phyloP scores from a whole-genome alignment of 129 eudicot genomes.

The Smallanthus sonchifolius region DNA sequence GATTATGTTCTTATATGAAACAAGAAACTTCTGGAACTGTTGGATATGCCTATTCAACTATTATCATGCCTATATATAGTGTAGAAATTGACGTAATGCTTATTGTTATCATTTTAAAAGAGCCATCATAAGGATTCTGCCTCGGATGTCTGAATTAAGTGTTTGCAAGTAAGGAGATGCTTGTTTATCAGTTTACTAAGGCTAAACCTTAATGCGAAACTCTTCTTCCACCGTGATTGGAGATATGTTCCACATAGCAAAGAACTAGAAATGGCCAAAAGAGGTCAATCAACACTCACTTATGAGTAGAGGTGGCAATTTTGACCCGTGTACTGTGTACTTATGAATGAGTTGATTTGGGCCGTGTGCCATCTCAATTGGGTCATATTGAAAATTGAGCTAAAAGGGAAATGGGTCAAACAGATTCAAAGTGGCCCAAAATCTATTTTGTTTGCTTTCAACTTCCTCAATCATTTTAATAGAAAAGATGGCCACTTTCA shows the following conservation, averaged over 20 bases:
- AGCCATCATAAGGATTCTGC: neutral
- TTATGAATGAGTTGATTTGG: neutral
- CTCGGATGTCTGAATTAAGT: neutral
- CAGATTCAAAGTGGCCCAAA: neutral
- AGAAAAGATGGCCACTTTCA: neutral
- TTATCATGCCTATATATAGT: conserved; percentile 3
- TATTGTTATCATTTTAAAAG: neutral
- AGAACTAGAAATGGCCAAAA: neutral
- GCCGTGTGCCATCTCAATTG: neutral
- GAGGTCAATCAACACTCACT: neutral
- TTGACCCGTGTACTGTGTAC: neutral
- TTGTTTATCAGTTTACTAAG: neutral
- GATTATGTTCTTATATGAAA: neutral
- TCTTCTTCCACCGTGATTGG: neutral
- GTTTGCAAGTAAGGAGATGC: neutral
- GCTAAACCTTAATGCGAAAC: neutral
- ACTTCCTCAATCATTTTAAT: neutral
- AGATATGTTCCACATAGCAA: neutral
- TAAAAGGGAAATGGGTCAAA: neutral
- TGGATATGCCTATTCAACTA: neutral
- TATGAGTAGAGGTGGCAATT: neutral
- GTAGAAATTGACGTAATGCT: neutral
- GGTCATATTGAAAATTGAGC: neutral
- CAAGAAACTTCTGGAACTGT: neutral
- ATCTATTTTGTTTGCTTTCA: neutral